Evolutionary conservation across 73 alveolate species (phyloP), one percentile per base, ranked within the genome.

Genomic region (Paramecium octaurelia): DNA sequence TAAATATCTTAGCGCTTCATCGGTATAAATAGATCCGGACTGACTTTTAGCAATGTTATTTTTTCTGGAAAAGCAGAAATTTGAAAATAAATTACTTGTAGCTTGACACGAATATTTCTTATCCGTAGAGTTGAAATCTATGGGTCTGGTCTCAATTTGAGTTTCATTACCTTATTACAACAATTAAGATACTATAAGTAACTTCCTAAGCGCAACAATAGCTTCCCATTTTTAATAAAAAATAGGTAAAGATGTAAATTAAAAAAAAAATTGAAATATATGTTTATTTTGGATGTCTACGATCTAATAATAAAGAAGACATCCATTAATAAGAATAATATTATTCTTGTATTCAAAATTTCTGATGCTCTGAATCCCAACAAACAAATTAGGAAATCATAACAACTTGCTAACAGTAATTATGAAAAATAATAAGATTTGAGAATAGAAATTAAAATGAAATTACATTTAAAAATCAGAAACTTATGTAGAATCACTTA

Each of bases 1-100:
- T 75, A 75, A 75, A 75, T 75, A 75, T 75, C 88, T 75, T 36
- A 54, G 16, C 68, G 59, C 12, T 75, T 31, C 88, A 75, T 75
- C 2, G 20, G 18, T 2, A 75, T 75, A 16, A 75, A 75, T 5
- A 75, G 18, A 31, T 75, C 88, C 6, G 88, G 88, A n/a, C 88
- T 34, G 34, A 80, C 91, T 8, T 48, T 42, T 1, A 80, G 34
- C 20, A 80, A 8, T 8, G 91, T 44, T 34, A 34, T 31, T 64
- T 64, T 64, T 34, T 64, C 84, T 64, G 69, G 31, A 54, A 75
- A 54, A 54, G 69, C 14, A 31, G 21, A 64, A 34, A 34, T 64
- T 64, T 31, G 84, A 31, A 31, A 12, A 64, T 64, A 27, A 31
- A 54, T 64, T 64, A 64, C 84, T 64, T 64, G 84, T 8, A 31